phyloP scores from a whole-genome alignment of 495 filamentous ascomycete genomes.

The Elasticomyces elasticus region DNA sequence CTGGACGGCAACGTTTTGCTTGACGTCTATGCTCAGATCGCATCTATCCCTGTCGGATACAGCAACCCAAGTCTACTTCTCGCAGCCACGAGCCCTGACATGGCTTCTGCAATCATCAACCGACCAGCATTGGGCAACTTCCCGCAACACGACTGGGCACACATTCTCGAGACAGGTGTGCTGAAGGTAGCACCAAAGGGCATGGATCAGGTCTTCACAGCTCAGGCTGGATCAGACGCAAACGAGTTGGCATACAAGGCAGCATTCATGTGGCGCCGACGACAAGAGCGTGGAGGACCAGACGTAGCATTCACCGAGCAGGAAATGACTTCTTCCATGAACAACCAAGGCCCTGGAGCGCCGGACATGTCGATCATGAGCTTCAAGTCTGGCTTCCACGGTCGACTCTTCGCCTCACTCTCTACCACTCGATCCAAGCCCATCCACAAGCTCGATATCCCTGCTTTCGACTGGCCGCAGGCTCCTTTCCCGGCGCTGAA shows the following conservation, averaged over 20 bases:
- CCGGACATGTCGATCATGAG: constrained; percentile 83
- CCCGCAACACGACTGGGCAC: constrained; percentile 79
- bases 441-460: constrained; percentile 97
- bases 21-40: constrained; percentile 77
- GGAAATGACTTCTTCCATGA: constrained; percentile 71
- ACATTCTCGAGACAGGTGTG: constrained; percentile 76
- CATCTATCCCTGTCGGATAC: constrained; percentile 94
- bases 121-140: constrained; percentile 94
- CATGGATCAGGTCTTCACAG: constrained; percentile 92
- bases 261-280: constrained; percentile 94
- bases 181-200: constrained; percentile 85
- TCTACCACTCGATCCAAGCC: constrained; percentile 93
- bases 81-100: constrained; percentile 63
- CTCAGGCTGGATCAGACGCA: constrained; percentile 89
- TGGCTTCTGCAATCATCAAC: constrained; percentile 80
- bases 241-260: constrained; percentile 99
- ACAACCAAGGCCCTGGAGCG: constrained; percentile 72
- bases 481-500: constrained; percentile 82
- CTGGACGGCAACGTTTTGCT: constrained; percentile 66
- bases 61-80: constrained; percentile 75
- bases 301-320: constrained; percentile 74
- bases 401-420: constrained; percentile 83
- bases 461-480: constrained; percentile 97
- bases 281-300: constrained; percentile 71
- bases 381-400: constrained; percentile 92